A percentile compares a stretch with the other conserved stretches of the same genome.
Conservation (phyloP, 1,284 basidiomycete genomes). For the Papiliotrema nemorosa region DNA sequence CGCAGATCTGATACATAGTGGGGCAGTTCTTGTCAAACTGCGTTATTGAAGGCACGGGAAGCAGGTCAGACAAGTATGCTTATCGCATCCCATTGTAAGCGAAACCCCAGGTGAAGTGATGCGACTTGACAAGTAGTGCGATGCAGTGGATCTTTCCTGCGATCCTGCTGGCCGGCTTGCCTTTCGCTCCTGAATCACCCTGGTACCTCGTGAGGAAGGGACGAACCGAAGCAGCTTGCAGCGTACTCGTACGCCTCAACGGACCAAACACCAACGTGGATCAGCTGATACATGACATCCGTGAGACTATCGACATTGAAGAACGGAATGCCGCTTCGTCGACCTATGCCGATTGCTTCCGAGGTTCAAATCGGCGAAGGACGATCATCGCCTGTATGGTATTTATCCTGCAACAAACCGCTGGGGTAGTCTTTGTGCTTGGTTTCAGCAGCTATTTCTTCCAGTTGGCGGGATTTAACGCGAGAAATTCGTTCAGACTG, state of each 20-base stretch:
- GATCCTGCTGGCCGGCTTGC: constrained; percentile 16
- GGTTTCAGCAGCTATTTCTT: constrained; percentile 39
- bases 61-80: constrained; percentile 22
- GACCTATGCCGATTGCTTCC: constrained; percentile 27
- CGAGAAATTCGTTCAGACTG: constrained; percentile 40
- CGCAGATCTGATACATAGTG: constrained; percentile 7
- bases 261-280: constrained; percentile 10
- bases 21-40: constrained; percentile 15
- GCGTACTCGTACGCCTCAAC: constrained; percentile 12
- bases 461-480: constrained; percentile 45
- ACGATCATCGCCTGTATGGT: constrained; percentile 19
- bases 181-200: constrained; percentile 30
- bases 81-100: constrained; percentile 42
- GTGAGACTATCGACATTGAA: constrained; percentile 26
- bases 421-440: constrained; percentile 11
- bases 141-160: constrained; percentile 39
- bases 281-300: not conserved
- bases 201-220: constrained; percentile 24
- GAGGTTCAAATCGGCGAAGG: constrained; percentile 12
- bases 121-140: constrained; percentile 10
- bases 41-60: constrained; percentile 11
- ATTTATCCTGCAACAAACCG: constrained; percentile 14
- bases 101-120: not conserved
- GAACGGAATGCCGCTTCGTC: constrained; percentile 13
- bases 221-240: constrained; percentile 13